phyloP scores from a whole-genome alignment of 805 yeast species.

The Suhomyces xylopsoci region DNA sequence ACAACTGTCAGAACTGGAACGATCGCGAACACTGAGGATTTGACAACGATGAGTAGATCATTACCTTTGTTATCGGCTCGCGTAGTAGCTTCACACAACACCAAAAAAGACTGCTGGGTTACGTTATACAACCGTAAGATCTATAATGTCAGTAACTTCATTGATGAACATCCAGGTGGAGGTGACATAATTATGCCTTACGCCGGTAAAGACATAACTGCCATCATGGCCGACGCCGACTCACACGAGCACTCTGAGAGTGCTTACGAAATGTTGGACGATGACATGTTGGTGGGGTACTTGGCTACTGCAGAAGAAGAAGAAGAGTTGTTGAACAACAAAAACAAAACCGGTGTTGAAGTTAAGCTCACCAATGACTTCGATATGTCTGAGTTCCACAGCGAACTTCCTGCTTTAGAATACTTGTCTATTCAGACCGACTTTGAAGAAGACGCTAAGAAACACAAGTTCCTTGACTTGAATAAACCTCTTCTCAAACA shows the following conservation, averaged over 20 bases:
- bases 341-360: slow-evolving; percentile 56
- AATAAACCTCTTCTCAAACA: slow-evolving; percentile 78
- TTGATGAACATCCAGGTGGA: slow-evolving; percentile 75
- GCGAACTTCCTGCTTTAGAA: slow-evolving; percentile 69
- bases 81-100: slow-evolving; percentile 53
- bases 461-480: slow-evolving; percentile 85
- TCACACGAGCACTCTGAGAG: slow-evolving; percentile 80
- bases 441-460: slow-evolving; percentile 60
- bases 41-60: slow-evolving; percentile 8
- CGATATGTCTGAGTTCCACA: slow-evolving; percentile 47
- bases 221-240: slow-evolving; percentile 67
- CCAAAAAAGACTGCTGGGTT: slow-evolving; percentile 68
- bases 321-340: slow-evolving; percentile 60
- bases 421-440: slow-evolving; percentile 79
- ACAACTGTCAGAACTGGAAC: neutral
- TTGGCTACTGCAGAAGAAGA: slow-evolving; percentile 82
- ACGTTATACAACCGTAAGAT: slow-evolving; percentile 75
- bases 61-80: slow-evolving; percentile 61
- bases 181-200: slow-evolving; percentile 53
- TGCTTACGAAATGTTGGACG: slow-evolving; percentile 84
- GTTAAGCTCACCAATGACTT: slow-evolving; percentile 37
- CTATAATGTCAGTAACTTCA: slow-evolving; percentile 74
- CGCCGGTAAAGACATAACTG: slow-evolving; percentile 64
- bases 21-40: neutral
- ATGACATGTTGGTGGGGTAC: slow-evolving; percentile 74